Conservation (phyloP, 129 eudicot genomes). For the Flaveria brownii region DNA sequence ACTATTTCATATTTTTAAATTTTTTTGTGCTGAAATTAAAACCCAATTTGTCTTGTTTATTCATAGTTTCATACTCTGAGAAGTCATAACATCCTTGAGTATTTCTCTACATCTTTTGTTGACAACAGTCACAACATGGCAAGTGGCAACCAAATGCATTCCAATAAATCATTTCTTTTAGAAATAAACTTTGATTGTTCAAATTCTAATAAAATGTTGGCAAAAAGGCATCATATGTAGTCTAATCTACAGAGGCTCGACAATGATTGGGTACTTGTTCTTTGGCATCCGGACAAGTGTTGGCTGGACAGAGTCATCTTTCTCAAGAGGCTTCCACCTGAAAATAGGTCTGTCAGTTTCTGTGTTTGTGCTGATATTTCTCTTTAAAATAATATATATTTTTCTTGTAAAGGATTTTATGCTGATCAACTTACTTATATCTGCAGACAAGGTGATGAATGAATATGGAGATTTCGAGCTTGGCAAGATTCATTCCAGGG, state of each 20-base stretch:
- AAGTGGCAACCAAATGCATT: neutral
- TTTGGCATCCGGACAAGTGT: constrained; percentile 85
- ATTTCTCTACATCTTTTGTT: neutral
- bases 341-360: constrained; percentile 22
- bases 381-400: neutral
- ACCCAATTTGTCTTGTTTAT: neutral
- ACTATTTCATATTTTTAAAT: too few relatives aligned
- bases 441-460: constrained; percentile 76
- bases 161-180: too few relatives aligned
- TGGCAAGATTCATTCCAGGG: constrained; percentile 82
- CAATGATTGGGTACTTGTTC: constrained; percentile 73
- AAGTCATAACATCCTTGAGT: neutral
- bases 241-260: constrained; percentile 48
- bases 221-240: neutral
- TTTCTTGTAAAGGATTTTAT: neutral
- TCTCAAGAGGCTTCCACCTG: constrained; percentile 78
- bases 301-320: constrained; percentile 72
- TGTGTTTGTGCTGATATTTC: neutral
- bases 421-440: constrained; percentile 56
- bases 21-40: neutral
- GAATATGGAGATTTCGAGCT: constrained; percentile 67
- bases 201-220: neutral
- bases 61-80: neutral
- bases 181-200: too few relatives aligned
- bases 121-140: neutral